Conservation (phyloP, 148 eudicot genomes). For the Agrostemma githago region DNA sequence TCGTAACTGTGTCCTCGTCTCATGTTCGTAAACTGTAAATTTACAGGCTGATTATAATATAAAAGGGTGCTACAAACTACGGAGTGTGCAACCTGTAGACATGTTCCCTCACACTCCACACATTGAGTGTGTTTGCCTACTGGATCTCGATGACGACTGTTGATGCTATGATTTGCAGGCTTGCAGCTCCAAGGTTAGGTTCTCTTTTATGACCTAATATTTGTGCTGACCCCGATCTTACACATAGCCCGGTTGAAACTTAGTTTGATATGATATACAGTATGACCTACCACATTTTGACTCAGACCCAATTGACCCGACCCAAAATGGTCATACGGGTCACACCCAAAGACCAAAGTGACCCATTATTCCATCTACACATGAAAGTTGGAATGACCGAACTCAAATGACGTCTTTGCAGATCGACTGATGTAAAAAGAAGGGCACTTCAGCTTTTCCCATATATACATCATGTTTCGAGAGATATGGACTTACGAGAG, state of each 20-base stretch:
- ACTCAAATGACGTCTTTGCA: background rate
- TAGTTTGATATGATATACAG: background rate
- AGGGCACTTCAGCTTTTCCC: background rate
- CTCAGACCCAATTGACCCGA: too few species aligned
- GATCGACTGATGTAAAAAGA: background rate
- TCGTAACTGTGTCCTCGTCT: background rate
- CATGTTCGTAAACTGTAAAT: background rate
- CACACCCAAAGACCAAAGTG: background rate
- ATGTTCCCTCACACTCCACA: slow-evolving; percentile 99
- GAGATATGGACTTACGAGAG: too few species aligned
- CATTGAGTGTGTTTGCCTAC: slow-evolving; percentile 89
- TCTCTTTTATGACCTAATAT: background rate
- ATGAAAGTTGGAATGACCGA: background rate
- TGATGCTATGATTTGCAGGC: slow-evolving; percentile 4
- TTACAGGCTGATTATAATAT: slow-evolving; percentile 70
- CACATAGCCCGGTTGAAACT: background rate
- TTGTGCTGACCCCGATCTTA: background rate
- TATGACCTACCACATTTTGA: background rate
- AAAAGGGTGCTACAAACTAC: slow-evolving; percentile 66
- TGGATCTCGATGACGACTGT: slow-evolving; percentile 45
- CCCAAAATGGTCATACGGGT: background rate
- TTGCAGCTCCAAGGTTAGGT: slow-evolving; percentile 2
- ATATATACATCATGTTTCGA: too few species aligned
- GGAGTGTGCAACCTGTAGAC: slow-evolving; percentile 81
- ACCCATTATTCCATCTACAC: background rate